These are phyloP conservation scores for Metschnikowia henanensis DNA, from an alignment of 805 yeast species.

Conservation along the genomic window DNA sequence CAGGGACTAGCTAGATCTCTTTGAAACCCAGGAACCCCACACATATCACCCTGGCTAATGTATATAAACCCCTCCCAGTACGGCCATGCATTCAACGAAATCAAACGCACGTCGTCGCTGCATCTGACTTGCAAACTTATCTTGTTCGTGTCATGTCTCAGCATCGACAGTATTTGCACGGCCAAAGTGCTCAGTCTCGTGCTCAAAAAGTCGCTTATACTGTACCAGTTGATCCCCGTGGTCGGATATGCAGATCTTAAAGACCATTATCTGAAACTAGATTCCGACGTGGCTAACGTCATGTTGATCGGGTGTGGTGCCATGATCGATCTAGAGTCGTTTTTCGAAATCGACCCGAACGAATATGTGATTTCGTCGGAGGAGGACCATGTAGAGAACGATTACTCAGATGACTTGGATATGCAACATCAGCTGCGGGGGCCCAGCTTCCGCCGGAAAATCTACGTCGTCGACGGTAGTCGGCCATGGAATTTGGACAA, in stretches of 20 bases:
- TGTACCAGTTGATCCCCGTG: constrained; percentile 87
- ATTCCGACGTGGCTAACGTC: constrained; percentile 72
- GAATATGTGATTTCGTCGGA: constrained; percentile 41
- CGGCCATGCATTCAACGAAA: constrained; percentile 62
- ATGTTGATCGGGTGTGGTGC: constrained; percentile 92
- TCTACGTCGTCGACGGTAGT: constrained; percentile 87
- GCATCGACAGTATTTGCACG: constrained; percentile 90
- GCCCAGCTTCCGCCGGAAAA: constrained; percentile 46
- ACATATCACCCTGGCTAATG: constrained; percentile 44
- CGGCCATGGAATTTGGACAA: constrained; percentile 97
- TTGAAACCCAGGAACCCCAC: background rate
- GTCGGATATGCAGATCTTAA: constrained; percentile 86
- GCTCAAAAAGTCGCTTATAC: constrained; percentile 78
- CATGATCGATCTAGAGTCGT: constrained; percentile 77
- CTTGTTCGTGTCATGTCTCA: constrained; percentile 85
- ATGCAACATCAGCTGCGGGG: constrained; percentile 13
- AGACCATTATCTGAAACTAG: constrained; percentile 60
- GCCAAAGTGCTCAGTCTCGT: constrained; percentile 71
- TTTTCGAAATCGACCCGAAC: constrained; percentile 61
- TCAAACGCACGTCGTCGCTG: constrained; percentile 71
- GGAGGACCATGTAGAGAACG: constrained; percentile 17
- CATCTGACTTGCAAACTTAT: constrained; percentile 92
- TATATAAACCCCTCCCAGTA: constrained; percentile 71
- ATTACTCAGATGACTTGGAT: constrained; percentile 22
- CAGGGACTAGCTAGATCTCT: too few species aligned